phyloP scores from a whole-genome alignment of 768 basidiomycete genomes.

The Lentinula raphanica region DNA sequence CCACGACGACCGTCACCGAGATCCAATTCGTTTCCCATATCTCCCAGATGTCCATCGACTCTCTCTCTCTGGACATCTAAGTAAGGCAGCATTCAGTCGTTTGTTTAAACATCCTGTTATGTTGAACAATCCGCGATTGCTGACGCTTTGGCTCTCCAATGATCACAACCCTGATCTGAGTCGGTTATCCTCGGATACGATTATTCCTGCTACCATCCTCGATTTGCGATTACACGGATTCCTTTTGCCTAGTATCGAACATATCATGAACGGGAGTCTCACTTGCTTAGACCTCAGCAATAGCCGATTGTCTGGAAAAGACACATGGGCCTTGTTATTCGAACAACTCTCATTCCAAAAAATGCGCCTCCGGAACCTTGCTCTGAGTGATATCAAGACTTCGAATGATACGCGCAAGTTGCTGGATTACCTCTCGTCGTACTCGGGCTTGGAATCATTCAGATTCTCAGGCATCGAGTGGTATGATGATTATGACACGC shows the following conservation, averaged over 20 bases:
- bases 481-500: background rate
- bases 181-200: too few relatives aligned
- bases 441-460: conserved; percentile 1
- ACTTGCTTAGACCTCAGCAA: background rate
- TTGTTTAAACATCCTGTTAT: background rate
- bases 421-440: background rate
- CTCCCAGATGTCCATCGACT: background rate
- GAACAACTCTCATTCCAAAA: background rate
- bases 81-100: background rate
- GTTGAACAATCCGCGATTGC: background rate
- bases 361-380: background rate
- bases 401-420: background rate
- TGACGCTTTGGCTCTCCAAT: too few relatives aligned
- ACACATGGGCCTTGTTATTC: background rate
- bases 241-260: background rate
- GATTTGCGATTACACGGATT: background rate
- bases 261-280: background rate
- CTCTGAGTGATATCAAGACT: background rate
- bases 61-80: background rate
- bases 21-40: background rate
- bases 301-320: background rate
- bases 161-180: too few relatives aligned
- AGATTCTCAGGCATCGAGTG: background rate
- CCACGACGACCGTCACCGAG: background rate
- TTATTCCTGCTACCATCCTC: too few relatives aligned